Conservation (phyloP, 2,329 filamentous ascomycete species). For the Penicillium sclerotiorum region DNA sequence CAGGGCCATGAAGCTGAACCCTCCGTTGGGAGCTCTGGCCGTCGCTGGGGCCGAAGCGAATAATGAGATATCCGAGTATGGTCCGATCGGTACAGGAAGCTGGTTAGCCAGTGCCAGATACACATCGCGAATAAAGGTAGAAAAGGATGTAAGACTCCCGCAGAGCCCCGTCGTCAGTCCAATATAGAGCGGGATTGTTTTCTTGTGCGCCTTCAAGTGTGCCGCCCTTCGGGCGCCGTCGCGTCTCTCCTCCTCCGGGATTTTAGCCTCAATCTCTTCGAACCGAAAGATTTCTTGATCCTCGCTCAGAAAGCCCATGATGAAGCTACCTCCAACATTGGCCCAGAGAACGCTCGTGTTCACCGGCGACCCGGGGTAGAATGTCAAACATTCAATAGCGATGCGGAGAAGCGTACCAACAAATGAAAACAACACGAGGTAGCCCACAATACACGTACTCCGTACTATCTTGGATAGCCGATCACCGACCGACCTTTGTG, state of each 20-base stretch:
- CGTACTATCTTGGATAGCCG: background rate
- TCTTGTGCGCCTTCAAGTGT: conserved; percentile 56
- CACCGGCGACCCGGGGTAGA: conserved; percentile 72
- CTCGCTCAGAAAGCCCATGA: conserved; percentile 81
- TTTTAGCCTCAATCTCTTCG: no score
- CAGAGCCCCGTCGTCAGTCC: conserved; percentile 84
- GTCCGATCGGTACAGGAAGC: conserved; percentile 43
- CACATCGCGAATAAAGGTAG: conserved; percentile 74
- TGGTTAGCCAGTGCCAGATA: conserved; percentile 61
- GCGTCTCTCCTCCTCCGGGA: no score
- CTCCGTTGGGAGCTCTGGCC: conserved; percentile 60
- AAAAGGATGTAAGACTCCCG: conserved; percentile 85
- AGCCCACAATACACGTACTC: conserved; percentile 65
- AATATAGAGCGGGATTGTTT: conserved; percentile 71
- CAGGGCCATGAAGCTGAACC: conserved; percentile 77
- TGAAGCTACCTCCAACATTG: conserved; percentile 74
- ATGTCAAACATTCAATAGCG: conserved; percentile 73
- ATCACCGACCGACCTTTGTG: background rate
- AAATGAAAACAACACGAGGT: conserved; percentile 79
- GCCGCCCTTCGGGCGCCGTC: background rate
- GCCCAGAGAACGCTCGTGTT: conserved; percentile 76
- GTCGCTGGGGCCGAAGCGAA: conserved; percentile 34
- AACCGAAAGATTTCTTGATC: conserved; percentile 72
- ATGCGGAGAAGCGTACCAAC: conserved; percentile 71
- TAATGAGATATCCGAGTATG: conserved; percentile 42